These are phyloP conservation scores for Zasmidium angulare DNA, from an alignment of 2,329 filamentous ascomycete species.

Conservation along the genomic window DNA sequence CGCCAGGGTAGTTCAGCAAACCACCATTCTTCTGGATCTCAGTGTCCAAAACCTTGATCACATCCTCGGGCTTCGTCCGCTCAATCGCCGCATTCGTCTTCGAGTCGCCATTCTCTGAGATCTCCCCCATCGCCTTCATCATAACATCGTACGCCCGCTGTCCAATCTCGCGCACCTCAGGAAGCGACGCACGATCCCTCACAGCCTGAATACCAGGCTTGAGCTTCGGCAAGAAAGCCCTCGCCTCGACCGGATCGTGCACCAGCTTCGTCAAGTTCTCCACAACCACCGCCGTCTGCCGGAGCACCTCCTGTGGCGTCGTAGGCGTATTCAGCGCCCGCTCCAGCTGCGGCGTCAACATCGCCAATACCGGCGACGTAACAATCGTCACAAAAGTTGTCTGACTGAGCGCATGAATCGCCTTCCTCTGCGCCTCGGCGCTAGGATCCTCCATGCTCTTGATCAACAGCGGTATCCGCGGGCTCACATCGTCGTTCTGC, in stretches of 20 bases:
- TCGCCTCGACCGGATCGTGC: conserved; percentile 90
- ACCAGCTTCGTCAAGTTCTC: conserved; percentile 99
- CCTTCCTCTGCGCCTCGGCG: conserved; percentile 83
- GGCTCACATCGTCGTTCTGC: conserved; percentile 94
- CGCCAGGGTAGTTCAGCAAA: conserved; percentile 61
- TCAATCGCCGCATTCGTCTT: conserved; percentile 58
- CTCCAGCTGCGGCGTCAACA: conserved; percentile 92
- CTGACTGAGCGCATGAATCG: conserved; percentile 92
- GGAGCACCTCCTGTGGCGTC: conserved; percentile 89
- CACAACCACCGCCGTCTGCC: conserved; percentile 93
- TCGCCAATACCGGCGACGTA: conserved; percentile 89
- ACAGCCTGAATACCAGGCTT: conserved; percentile 91
- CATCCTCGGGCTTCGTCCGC: conserved; percentile 69
- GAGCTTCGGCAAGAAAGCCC: conserved; percentile 91
- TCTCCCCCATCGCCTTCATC: conserved; percentile 82
- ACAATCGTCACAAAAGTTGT: conserved; percentile 98
- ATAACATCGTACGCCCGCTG: conserved; percentile 81
- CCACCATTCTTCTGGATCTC: conserved; percentile 71
- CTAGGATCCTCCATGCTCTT: conserved; percentile 95
- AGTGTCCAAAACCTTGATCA: conserved; percentile 70
- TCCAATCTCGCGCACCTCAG: conserved; percentile 90
- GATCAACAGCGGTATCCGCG: conserved; percentile 86
- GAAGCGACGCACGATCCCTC: conserved; percentile 81
- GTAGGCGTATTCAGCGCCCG: conserved; percentile 87
- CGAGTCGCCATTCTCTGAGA: conserved; percentile 47